Base-by-base conservation (phyloP, 179 eudicot species). In the Spergularia azorica region DNA sequence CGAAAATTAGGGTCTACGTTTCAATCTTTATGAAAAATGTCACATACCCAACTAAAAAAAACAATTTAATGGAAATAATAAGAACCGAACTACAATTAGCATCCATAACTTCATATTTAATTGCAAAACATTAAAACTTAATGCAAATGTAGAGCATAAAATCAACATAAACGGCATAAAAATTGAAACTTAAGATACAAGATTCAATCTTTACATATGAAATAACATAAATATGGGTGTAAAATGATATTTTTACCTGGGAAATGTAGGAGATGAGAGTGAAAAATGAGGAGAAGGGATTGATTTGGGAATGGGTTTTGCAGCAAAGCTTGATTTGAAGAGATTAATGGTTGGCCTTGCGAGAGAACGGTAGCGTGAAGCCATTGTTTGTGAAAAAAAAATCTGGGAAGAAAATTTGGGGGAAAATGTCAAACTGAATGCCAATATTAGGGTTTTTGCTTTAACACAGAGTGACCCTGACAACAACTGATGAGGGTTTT, bases 301-400 rank as follows among this genome's bases (percentile, higher is more conserved):
- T 36, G 85, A 77, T 57, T 76, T 84, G 55, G 87, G 63, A 46
- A 88, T 72, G 36, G 92, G 76, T 67, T 87, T 88, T 2, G 72
- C 76, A 2, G 89, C n/a, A 26, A 86, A 64, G 56, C 84, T 79
- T 57, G 90, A 84, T 86, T 88, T 92, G 81, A 92, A 71, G 67
- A 90, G 80, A 76, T 78, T 88, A 8, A 89, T 32, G n/a, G 92
- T 74, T 15, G 95, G 91, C 55, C 85, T 83, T 58, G 95, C 82
- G 58, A 90, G 39, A 1, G 90, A 81, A 17, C 92, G 90, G 56
- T 21, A 92, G 43, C 93, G 90, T 70, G 88, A 86, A 7, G 97
- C 97, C 97, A 92, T 92, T 26, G 9, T 26, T 70, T 26, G 62
- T 79, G 83, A 6, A 14, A 61, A 41, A 21, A 26, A 26, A 26